A percentile compares a stretch with the other conserved stretches of the same genome.
These are phyloP conservation scores for Rhazya stricta DNA, from an alignment of 257 asterid species.

Conservation along the genomic window DNA sequence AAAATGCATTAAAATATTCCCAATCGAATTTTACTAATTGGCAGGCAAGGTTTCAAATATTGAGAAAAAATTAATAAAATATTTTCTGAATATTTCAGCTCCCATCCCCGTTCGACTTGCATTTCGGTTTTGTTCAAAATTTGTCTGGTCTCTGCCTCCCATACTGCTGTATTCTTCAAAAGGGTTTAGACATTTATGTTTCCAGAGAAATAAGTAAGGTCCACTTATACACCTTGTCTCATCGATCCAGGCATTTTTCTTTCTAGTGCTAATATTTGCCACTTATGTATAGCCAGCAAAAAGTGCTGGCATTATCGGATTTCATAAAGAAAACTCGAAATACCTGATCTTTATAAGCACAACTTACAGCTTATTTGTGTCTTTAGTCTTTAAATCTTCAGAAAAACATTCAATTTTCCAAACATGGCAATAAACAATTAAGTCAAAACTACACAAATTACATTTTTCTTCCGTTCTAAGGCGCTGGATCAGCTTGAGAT, in stretches of 20 bases:
- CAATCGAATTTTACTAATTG: no score
- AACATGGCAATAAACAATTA: neutral
- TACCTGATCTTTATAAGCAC: neutral
- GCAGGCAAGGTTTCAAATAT: no score
- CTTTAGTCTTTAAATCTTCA: neutral
- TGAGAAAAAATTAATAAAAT: no score
- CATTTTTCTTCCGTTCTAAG: neutral
- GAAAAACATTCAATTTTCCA: neutral
- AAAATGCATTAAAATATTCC: no score
- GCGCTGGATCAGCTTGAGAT: slow-evolving; percentile 30
- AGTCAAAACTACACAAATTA: neutral
- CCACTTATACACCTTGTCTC: neutral
- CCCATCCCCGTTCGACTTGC: no score
- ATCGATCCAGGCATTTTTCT: neutral
- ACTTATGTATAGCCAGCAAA: neutral
- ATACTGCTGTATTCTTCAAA: neutral
- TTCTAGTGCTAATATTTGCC: neutral
- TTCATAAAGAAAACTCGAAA: neutral
- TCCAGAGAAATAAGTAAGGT: no score
- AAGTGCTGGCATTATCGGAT: neutral
- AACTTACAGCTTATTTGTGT: neutral
- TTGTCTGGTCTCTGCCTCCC: neutral
- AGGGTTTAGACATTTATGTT: no score
- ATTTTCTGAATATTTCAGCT: no score
- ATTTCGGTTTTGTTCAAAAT: no score